A percentile compares a stretch with the other conserved stretches of the same genome.
These are phyloP conservation scores for Zizania palustris DNA, from an alignment of 202 grass and related monocot species.

Conservation along the genomic window DNA sequence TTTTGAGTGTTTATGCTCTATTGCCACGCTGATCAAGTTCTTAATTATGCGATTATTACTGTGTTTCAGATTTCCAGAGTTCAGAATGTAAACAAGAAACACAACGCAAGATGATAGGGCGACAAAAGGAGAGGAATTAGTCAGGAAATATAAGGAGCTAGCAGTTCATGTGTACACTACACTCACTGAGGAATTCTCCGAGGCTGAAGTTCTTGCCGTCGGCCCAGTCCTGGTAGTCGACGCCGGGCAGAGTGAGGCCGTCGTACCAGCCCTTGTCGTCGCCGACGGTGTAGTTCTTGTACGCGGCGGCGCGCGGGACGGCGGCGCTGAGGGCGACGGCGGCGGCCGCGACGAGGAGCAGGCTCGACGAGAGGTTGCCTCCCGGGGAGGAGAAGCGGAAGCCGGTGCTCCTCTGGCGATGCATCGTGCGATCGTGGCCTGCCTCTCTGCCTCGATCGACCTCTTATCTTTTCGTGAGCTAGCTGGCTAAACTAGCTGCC, in stretches of 20 bases:
- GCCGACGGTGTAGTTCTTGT: conserved; percentile 92
- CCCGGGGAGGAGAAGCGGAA: conserved; percentile 35
- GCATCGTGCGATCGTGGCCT: neutral
- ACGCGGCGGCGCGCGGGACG: conserved; percentile 37
- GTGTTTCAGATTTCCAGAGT: neutral
- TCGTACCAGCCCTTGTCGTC: conserved; percentile 89
- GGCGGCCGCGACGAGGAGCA: neutral
- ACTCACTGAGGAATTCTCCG: conserved; percentile 98
- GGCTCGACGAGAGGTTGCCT: conserved; percentile 14
- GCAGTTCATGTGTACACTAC: conserved; percentile 21
- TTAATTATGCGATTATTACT: neutral
- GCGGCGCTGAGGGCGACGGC: conserved; percentile 17
- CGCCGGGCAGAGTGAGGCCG: conserved; percentile 44
- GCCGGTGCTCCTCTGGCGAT: neutral
- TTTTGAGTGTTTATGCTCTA: too few relatives aligned
- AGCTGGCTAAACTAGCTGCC: neutral
- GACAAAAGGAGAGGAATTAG: neutral
- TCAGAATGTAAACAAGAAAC: neutral
- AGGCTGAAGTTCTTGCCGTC: conserved; percentile 86
- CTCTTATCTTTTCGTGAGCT: neutral
- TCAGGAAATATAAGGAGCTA: neutral
- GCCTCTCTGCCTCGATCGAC: neutral
- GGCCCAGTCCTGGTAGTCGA: conserved; percentile 90
- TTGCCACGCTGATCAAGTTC: neutral
- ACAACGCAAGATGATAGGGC: neutral